These are phyloP conservation scores for Isoetes taiwanensis DNA, from an alignment of 75 land plant genomes.

Conservation along the genomic window DNA sequence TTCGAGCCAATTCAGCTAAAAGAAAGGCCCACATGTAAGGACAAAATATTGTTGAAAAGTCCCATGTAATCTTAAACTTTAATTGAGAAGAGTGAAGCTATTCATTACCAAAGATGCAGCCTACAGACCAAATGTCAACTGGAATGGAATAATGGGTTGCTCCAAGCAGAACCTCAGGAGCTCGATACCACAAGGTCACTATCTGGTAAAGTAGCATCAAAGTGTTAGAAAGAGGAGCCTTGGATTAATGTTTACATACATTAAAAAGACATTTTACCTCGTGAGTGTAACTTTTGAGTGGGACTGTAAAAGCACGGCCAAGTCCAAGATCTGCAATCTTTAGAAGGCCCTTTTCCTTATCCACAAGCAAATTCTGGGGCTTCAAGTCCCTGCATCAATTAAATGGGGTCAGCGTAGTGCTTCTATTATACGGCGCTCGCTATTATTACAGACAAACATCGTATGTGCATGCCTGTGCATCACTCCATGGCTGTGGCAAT, in stretches of 20 bases:
- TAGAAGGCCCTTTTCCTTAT: constrained; percentile 72
- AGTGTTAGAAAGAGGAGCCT: background rate
- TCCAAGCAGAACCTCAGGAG: constrained; percentile 71
- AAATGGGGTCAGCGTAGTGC: background rate
- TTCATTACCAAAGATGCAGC: constrained; percentile 63
- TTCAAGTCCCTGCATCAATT: constrained; percentile 37
- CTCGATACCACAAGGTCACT: constrained; percentile 75
- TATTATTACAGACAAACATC: background rate
- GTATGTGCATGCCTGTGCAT: constrained; percentile 51
- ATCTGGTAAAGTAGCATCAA: constrained; percentile 20
- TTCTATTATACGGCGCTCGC: background rate
- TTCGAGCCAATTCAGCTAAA: constrained; percentile 69
- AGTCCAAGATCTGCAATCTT: constrained; percentile 97
- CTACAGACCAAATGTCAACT: constrained; percentile 90
- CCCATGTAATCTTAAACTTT: background rate
- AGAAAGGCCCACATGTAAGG: background rate
- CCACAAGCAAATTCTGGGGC: constrained; percentile 70
- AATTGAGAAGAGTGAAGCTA: background rate
- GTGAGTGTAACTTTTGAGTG: constrained; percentile 88
- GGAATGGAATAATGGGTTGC: constrained; percentile 63
- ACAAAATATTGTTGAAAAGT: background rate
- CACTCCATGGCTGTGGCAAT: constrained; percentile 82
- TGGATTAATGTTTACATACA: background rate
- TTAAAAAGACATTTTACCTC: constrained; percentile 29
- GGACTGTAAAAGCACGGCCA: constrained; percentile 83